Evolutionary conservation across 2,329 filamentous ascomycete species (phyloP).

Genomic region (Fusarium verticillioides): DNA sequence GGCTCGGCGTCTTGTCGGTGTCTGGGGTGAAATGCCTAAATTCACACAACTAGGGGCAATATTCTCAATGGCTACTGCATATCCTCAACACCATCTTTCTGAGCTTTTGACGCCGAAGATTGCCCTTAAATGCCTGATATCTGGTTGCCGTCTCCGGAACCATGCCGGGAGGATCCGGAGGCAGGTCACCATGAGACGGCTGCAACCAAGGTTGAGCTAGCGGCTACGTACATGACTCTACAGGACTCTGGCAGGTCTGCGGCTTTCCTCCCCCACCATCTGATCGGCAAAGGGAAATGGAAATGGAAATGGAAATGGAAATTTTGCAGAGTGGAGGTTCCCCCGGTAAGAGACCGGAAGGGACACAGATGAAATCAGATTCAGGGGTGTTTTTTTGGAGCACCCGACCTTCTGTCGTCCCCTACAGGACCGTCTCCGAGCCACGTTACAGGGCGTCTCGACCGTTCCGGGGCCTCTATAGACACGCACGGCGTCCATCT

Average conservation of each 20-base stretch:
- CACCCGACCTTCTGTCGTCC: not conserved
- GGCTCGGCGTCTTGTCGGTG: conserved; percentile 33
- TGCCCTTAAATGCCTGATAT: conserved; percentile 27
- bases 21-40: conserved; percentile 27
- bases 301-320: not conserved
- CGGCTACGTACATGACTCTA: conserved; percentile 3
- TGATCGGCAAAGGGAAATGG: conserved; percentile 31
- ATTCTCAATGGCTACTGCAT: not conserved
- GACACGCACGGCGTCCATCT: conserved; percentile 27
- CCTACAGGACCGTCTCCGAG: conserved; percentile 1
- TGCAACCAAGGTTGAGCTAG: conserved; percentile 24
- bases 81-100: not conserved
- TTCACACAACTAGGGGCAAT: conserved; percentile 7
- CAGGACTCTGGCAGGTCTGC: conserved; percentile 12
- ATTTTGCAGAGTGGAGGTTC: conserved; percentile 25
- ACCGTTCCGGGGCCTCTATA: conserved; percentile 30
- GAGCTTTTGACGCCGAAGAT: not conserved
- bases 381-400: conserved; percentile 1
- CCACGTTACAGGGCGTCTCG: conserved; percentile 15
- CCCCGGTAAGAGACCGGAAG: conserved; percentile 16
- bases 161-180: conserved; percentile 43
- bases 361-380: not conserved
- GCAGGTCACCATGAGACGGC: conserved; percentile 24
- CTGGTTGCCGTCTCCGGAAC: conserved; percentile 1
- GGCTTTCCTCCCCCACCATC: conserved; percentile 34